A percentile compares a stretch with the other conserved stretches of the same genome.
phyloP scores from a whole-genome alignment of 139 green algal genomes.

The Volvox africanus region DNA sequence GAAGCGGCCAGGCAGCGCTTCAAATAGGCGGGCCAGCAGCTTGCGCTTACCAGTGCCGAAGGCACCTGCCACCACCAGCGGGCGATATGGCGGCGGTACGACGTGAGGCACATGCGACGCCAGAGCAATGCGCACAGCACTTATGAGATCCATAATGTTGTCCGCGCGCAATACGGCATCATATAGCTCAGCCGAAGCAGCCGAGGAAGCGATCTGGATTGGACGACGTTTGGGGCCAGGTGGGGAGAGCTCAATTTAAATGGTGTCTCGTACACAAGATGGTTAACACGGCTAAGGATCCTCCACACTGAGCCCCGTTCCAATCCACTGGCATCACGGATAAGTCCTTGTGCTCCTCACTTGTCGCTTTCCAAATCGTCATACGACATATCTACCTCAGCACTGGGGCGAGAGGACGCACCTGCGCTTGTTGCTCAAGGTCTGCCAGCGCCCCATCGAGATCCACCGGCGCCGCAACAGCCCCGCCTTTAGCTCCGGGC shows the following conservation, averaged over 20 bases:
- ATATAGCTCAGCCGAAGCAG: constrained; percentile 40
- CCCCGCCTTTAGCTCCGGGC: background rate
- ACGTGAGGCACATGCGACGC: constrained; percentile 60
- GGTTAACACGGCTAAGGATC: too few relatives aligned
- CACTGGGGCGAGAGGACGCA: background rate
- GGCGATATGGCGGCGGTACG: constrained; percentile 60
- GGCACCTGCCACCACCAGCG: constrained; percentile 73
- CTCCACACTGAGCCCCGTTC: too few relatives aligned
- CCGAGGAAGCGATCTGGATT: constrained; percentile 5
- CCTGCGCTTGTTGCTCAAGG: constrained; percentile 33
- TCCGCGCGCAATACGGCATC: constrained; percentile 47
- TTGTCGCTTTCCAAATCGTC: too few relatives aligned
- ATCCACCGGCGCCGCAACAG: constrained; percentile 4
- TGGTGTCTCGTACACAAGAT: too few relatives aligned
- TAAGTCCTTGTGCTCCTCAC: too few relatives aligned
- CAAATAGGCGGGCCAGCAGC: constrained; percentile 69
- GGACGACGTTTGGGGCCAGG: too few relatives aligned
- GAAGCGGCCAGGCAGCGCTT: constrained; percentile 60
- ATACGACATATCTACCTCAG: too few relatives aligned
- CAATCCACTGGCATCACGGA: too few relatives aligned
- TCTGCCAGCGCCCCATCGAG: constrained; percentile 36
- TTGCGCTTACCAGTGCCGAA: constrained; percentile 76
- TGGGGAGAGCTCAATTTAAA: too few relatives aligned
- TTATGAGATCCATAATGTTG: constrained; percentile 47
- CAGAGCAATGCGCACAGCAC: constrained; percentile 51